These are phyloP conservation scores for Chlamydomonas eustigma DNA, from an alignment of 139 green algal species.

Conservation along the genomic window DNA sequence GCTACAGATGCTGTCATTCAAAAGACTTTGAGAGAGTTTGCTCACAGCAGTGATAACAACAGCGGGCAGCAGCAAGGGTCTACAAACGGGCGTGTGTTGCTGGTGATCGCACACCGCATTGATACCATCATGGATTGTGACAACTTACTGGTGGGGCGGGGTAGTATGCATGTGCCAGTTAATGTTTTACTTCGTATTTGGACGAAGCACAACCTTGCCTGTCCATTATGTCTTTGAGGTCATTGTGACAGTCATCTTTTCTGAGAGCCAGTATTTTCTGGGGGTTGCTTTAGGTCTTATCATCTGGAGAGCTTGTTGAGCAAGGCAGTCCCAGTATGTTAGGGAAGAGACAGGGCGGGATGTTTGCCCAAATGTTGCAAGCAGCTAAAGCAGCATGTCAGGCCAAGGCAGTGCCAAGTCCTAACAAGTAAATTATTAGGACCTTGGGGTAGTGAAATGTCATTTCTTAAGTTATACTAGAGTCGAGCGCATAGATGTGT, in stretches of 20 bases:
- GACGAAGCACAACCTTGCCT: too few relatives aligned
- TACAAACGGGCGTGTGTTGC: not conserved
- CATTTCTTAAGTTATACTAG: too few relatives aligned
- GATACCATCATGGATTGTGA: slow-evolving; percentile 26
- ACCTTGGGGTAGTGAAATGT: too few relatives aligned
- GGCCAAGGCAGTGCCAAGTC: too few relatives aligned
- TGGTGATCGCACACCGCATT: slow-evolving; percentile 20
- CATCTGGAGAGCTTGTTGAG: not conserved
- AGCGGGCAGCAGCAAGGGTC: too few relatives aligned
- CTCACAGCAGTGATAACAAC: not conserved
- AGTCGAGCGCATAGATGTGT: too few relatives aligned
- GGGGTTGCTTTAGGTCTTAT: not conserved
- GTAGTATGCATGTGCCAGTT: not conserved
- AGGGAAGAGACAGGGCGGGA: not conserved
- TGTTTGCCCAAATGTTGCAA: not conserved
- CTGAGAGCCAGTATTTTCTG: too few relatives aligned
- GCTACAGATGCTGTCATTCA: slow-evolving; percentile 72
- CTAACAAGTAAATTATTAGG: too few relatives aligned
- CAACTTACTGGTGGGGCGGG: slow-evolving; percentile 11
- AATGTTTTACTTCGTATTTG: too few relatives aligned
- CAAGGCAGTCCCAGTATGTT: not conserved
- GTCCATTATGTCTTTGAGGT: too few relatives aligned
- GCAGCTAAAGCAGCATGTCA: not conserved
- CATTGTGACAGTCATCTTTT: too few relatives aligned
- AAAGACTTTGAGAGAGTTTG: not conserved